Evolutionary conservation across 2,329 filamentous ascomycete species (phyloP), one percentile per base, ranked within the genome.

Genomic region (Sordariomycetes sp.): DNA sequence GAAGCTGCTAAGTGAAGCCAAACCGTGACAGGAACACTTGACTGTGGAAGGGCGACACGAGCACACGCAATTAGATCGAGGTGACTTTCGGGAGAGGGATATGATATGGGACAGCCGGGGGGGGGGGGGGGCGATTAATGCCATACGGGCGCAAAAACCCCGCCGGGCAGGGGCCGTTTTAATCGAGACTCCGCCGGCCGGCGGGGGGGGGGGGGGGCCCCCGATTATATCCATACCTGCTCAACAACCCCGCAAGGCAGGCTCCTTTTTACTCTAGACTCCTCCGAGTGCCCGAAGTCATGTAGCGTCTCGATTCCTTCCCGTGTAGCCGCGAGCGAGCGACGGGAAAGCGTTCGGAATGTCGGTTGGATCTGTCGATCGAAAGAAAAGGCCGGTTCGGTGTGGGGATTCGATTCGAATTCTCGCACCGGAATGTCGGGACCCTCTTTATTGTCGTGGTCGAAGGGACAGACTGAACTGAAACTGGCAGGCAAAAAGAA

Each of bases 41-140:
- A 67, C 71, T 70, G 67, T 69, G 71, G 70, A 67, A 62, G 61
- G 62, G 61, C 59, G 66, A 66, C 66, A 67, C 67, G 68, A 68
- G 69, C 67, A 64, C 64, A 55, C 57, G 56, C 52, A 74, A 72
- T 68, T 70, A 72, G 68, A 72, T 76, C 67, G 66, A 65, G 66
- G 65, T 66, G 65, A 64, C 63, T 61, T 61, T 60, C 34, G 62
- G 22, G 53, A n/a, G n/a, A n/a, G 56, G 55, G 59, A 12, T 5
- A 50, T 22, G 52, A 59, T 39, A 58, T 8, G 28, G 28, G 8
- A 32, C 28, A 32, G 28, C 4, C 28, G 4, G 28, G 28, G 28
- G 28, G 4, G 28, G 8, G n/a, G n/a, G n/a, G n/a, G n/a, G n/a
- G n/a, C n/a, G n/a, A n/a, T n/a, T 32, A 32, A 4, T 8, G 3